Conservation (phyloP, 805 yeast genomes). For the Spathaspora girioi region DNA sequence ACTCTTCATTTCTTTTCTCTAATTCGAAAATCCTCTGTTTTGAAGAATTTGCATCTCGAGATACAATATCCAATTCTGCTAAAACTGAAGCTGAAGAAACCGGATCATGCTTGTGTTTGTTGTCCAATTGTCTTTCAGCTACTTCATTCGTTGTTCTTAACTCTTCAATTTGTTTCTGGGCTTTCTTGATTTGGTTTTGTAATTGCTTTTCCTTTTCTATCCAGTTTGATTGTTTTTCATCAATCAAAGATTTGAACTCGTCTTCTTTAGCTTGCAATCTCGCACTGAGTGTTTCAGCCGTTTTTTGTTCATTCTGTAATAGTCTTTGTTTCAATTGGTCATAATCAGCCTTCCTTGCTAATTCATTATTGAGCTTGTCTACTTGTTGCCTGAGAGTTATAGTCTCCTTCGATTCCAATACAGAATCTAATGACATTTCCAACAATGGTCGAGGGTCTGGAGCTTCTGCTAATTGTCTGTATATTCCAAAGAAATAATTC, state of each 20-base stretch:
- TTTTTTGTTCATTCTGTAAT: constrained; percentile 54
- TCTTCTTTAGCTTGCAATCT: constrained; percentile 68
- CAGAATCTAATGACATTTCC: constrained; percentile 64
- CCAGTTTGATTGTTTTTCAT: constrained; percentile 76
- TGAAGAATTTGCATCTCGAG: constrained; percentile 70
- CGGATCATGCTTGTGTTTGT: constrained; percentile 42
- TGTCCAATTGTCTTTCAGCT: constrained; percentile 52
- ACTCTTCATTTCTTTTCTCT: constrained; percentile 73
- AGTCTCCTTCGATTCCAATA: constrained; percentile 51
- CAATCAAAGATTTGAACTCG: constrained; percentile 62
- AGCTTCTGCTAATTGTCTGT: constrained; percentile 77
- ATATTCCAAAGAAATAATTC: constrained; percentile 65
- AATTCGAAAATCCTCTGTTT: constrained; percentile 66
- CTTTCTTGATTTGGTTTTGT: constrained; percentile 46
- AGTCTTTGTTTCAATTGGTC: constrained; percentile 67
- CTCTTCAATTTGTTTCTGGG: constrained; percentile 58
- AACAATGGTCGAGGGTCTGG: constrained; percentile 89
- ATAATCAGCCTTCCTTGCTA: constrained; percentile 71
- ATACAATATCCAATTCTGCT: constrained; percentile 61
- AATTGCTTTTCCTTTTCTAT: constrained; percentile 50
- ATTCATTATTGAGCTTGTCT: constrained; percentile 49
- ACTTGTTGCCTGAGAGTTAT: constrained; percentile 50
- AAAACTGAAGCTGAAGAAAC: constrained; percentile 30
- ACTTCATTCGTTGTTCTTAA: constrained; percentile 63
- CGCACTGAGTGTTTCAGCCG: constrained; percentile 51